A percentile compares a stretch with the other conserved stretches of the same genome.
Evolutionary conservation across 345 rosid genomes (phyloP).

Genomic region (Camelina sativa): DNA sequence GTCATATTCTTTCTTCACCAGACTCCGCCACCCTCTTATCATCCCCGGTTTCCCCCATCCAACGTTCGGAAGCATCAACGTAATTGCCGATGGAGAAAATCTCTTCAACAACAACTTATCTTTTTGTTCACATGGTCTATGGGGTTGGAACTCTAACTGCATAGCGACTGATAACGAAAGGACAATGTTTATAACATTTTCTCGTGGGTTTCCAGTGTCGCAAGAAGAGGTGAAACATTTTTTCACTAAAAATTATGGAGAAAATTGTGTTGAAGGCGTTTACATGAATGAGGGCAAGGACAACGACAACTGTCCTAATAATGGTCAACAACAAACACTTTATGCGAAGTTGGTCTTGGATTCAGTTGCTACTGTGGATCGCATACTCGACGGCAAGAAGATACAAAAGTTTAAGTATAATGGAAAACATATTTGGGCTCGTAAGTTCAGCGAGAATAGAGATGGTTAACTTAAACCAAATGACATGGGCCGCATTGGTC

Average conservation of each 20-base stretch:
- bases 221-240: constrained; percentile 42
- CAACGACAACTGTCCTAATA: not conserved
- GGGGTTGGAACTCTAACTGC: constrained; percentile 49
- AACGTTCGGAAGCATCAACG: constrained; percentile 44
- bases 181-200: constrained; percentile 58
- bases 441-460: constrained; percentile 33
- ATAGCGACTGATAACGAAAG: constrained; percentile 41
- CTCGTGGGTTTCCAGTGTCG: constrained; percentile 55
- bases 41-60: constrained; percentile 57
- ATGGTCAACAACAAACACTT: constrained; percentile 27
- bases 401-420: constrained; percentile 32
- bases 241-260: constrained; percentile 40
- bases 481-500: no score
- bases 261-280: constrained; percentile 31
- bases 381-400: constrained; percentile 8
- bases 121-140: constrained; percentile 23
- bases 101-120: not conserved
- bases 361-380: constrained; percentile 32
- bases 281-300: constrained; percentile 23
- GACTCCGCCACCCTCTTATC: constrained; percentile 9
- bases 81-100: constrained; percentile 14
- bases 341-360: constrained; percentile 37
- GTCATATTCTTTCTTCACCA: not conserved
- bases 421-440: constrained; percentile 51
- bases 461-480: not conserved